These are phyloP conservation scores for Bipolaris bicolor DNA, from an alignment of 2,329 filamentous ascomycete genomes.

Conservation along the genomic window DNA sequence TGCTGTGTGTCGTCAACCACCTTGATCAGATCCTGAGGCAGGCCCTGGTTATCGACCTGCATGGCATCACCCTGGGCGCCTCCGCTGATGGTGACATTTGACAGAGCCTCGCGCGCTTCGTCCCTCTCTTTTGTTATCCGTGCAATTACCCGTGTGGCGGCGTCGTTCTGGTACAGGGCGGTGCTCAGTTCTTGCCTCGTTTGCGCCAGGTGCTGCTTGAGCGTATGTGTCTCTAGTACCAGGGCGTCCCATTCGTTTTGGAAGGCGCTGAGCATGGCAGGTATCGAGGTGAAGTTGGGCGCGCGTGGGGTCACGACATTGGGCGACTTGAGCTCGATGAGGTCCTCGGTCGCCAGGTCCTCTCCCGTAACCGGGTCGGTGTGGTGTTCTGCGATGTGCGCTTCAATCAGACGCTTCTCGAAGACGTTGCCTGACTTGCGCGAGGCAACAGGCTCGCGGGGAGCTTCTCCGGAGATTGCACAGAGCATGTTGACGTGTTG, in stretches of 20 bases:
- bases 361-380: slow-evolving; percentile 91
- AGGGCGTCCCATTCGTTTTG: slow-evolving; percentile 98
- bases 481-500: slow-evolving; percentile 38
- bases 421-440: slow-evolving; percentile 93
- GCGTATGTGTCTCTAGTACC: slow-evolving; percentile 86
- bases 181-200: slow-evolving; percentile 93
- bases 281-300: slow-evolving; percentile 93
- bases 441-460: slow-evolving; percentile 92
- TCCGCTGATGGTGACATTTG: slow-evolving; percentile 77
- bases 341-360: slow-evolving; percentile 80
- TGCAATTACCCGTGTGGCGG: slow-evolving; percentile 93
- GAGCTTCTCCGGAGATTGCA: slow-evolving; percentile 93
- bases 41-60: slow-evolving; percentile 82
- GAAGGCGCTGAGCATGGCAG: slow-evolving; percentile 89
- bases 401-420: slow-evolving; percentile 92
- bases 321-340: slow-evolving; percentile 84
- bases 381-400: slow-evolving; percentile 90
- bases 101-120: slow-evolving; percentile 86
- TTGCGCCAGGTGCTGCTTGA: slow-evolving; percentile 86
- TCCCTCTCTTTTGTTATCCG: slow-evolving; percentile 89
- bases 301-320: slow-evolving; percentile 87
- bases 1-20: slow-evolving; percentile 82
- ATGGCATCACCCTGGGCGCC: slow-evolving; percentile 73
- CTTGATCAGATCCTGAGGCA: slow-evolving; percentile 73
- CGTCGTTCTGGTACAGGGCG: slow-evolving; percentile 95